Base-by-base conservation (phyloP, 495 filamentous ascomycete genomes). In the Xylaria scruposa region DNA sequence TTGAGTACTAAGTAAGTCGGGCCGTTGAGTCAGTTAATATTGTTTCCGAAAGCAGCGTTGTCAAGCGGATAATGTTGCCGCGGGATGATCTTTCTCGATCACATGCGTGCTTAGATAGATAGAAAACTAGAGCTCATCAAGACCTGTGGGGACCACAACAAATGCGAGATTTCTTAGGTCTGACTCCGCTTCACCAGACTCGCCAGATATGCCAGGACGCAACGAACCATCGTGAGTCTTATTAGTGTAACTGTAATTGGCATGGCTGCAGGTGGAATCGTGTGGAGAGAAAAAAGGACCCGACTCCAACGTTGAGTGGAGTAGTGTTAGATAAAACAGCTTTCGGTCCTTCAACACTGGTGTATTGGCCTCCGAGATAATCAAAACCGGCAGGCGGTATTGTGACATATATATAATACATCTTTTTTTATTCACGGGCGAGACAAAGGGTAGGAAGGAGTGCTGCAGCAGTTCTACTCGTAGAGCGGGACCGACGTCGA, bases 171-270 rank as follows among this genome's bases (percentile, higher is more conserved):
- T 49, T 66, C 19, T 13, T 66, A 21, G 44, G 42, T 2, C 19
- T 46, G 5, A 51, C 17, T 33, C 19, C 6, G 24, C 44, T n/a
- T 49, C 51, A 36, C 24, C 29, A 31, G 29, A 31, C 10, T 49
- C 51, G 21, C 13, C 38, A 29, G 2, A 12, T 33, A 44, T 26
- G 46, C 15, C 29, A 66, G 63, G n/a, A 51, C 44, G 44, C 63
- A 26, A 36, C 44, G 29, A 66, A 51, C 63, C 8, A 66, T 66
- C 63, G 63, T 53, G 63, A 67, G 46, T 36, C 19, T 51, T 67
- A 4, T 21, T 46, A 38, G 21, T 53, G 63, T 13, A 24, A n/a
- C 46, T 38, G 44, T 51, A 19, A 26, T 67, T n/a, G 17, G 63
- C 2, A 51, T 53, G 46, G 63, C 31, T 67, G 46, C 38, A n/a